These are phyloP conservation scores for Gossypium anomalum DNA, from an alignment of 345 rosid species.

Conservation along the genomic window DNA sequence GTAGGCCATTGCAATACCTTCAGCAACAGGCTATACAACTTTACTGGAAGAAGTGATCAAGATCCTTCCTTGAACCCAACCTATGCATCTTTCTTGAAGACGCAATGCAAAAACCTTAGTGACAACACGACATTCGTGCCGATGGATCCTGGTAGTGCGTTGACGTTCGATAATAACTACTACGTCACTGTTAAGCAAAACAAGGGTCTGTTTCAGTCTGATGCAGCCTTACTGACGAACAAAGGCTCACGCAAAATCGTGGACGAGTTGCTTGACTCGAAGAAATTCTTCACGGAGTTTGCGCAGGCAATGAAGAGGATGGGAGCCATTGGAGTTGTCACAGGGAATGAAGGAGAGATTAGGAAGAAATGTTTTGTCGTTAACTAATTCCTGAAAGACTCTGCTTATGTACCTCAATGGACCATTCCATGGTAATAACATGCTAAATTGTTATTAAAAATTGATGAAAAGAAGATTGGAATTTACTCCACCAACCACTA, in stretches of 20 bases:
- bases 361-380: constrained; percentile 43
- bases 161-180: constrained; percentile 44
- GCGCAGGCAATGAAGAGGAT: constrained; percentile 53
- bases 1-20: constrained; percentile 47
- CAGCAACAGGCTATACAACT: constrained; percentile 61
- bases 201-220: constrained; percentile 58
- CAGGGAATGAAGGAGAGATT: constrained; percentile 45
- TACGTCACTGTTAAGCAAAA: constrained; percentile 32
- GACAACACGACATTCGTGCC: constrained; percentile 33
- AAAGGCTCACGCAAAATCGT: constrained; percentile 22
- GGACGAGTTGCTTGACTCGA: constrained; percentile 10
- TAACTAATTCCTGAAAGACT: constrained; percentile 16
- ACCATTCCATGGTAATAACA: neutral
- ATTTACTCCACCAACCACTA: neutral
- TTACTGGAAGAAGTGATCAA: constrained; percentile 54
- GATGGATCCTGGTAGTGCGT: constrained; percentile 56
- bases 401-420: neutral
- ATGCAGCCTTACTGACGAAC: constrained; percentile 51
- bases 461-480: neutral
- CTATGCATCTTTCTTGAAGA: constrained; percentile 38
- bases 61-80: constrained; percentile 49
- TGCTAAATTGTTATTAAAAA: neutral
- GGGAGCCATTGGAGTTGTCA: constrained; percentile 47
- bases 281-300: constrained; percentile 43
- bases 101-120: constrained; percentile 30